Evolutionary conservation across 805 yeast genomes (phyloP), one percentile per base, ranked within the genome.

Genomic region (Naumovozyma baii): DNA sequence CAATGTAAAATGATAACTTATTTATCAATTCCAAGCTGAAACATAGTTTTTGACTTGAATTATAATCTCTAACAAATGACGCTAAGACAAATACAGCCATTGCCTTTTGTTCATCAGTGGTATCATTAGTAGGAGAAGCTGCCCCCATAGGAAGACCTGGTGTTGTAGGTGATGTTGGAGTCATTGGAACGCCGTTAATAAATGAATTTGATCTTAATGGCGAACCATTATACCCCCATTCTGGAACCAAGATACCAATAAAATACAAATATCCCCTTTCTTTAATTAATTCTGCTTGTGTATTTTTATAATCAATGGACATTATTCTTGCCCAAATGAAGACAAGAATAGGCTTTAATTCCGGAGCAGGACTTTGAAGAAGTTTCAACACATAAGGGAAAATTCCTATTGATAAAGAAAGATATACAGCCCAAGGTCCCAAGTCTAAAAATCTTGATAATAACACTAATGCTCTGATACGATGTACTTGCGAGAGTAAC

Each of bases 311-410:
- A 61, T 90, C 97, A 18, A 92, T 94, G 2, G 96, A 88, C 92
- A 92, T 86, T 17, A 92, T 86, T 48, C 97, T 71, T 0, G 97
- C 95, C 98, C 98, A 92, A 39, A 92, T 92, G 53, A 90, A 92
- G 1, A 92, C 92, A 41, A 92, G 64, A 3, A 90, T 95, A 0
- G 97, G 97, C 52, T 87, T 87, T 43, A 92, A 68, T 54, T 92
- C 97, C 19, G 85, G 94, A 0, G 97, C 96, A 0, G 97, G 97
- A 43, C 94, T 80, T 57, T 90, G 97, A 26, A 92, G 64, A 17
- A 92, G 69, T 51, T 88, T 86, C 39, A 90, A 67, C 25, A 92
- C 95, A 55, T 92, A 92, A 0, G 97, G 97, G 61, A 90, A 92
- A 22, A 92, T 90, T 17, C 97, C 97, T 47, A 92, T 88, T 5